Base-by-base conservation (phyloP, 1,284 basidiomycete species). In the Uromyces viciae-fabae region DNA sequence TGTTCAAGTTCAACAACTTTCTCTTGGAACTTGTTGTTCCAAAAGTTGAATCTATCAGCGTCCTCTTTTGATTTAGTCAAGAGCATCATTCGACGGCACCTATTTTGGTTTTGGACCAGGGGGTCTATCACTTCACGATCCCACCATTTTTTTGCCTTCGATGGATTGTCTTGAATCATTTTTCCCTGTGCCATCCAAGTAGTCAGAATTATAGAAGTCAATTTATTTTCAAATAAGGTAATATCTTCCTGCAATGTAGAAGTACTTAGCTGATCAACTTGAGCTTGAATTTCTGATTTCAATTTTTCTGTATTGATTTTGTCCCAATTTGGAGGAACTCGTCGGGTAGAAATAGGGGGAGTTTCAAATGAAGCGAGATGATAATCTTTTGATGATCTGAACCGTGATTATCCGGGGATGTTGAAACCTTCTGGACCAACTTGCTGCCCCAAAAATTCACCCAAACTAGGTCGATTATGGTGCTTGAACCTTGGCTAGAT, bases 61-160 rank as follows among this genome's bases (percentile, higher is more conserved):
- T 62, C 31, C 33, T 62, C 60, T 1, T 11, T 38, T 5, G 33
- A 15, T 2, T 40, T 40, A 25, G 9, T 38, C 43, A 77, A n/a
- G 1, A 77, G 19, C 2, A 66, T 25, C n/a, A 60, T 28, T 25
- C 46, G 9, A 1, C 40, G 40, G 28, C 38, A 60, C 17, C 42
- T 38, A n/a, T 78, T 68, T 1, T 36, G 2, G 3, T 8, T 19
- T 36, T 69, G 68, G 7, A 78, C 49, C 0, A 78, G 17, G 8
- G 64, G 75, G 25, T 38, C 42, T 0, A 78, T 60, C 28, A 28
- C 25, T 0, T 38, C 31, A 5, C 14, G 17, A 28, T 78, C 64
- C 75, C 75, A 78, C 75, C 75, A 78, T 17, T 56, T 56, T 60
- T 76, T 76, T 5, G 25, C 33, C 31, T 31, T 69, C 15, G 0